Evolutionary conservation across 1,284 basidiomycete species (phyloP).

Genomic region (Malassezia vespertilionis): DNA sequence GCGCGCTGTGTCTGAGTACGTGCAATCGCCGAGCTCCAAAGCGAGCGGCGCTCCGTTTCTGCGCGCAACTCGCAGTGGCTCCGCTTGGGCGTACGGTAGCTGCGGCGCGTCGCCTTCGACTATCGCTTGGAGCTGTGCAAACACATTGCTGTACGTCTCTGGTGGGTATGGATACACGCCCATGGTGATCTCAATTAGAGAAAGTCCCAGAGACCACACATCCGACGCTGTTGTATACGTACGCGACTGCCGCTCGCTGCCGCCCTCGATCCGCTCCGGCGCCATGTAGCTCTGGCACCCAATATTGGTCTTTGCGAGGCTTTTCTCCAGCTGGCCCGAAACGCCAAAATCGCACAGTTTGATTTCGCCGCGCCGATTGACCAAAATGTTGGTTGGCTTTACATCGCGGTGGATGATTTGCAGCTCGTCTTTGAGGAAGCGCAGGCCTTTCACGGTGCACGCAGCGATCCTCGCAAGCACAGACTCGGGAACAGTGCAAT

Average conservation of each 20-base stretch:
- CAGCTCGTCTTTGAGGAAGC: slow-evolving; percentile 88
- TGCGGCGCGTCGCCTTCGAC: slow-evolving; percentile 85
- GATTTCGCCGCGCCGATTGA: slow-evolving; percentile 76
- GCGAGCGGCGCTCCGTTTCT: slow-evolving; percentile 4
- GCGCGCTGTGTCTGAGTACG: slow-evolving; percentile 44
- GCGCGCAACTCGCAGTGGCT: slow-evolving; percentile 6
- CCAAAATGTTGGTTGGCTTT: slow-evolving; percentile 91
- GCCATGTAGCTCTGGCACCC: slow-evolving; percentile 99
- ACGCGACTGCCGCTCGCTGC: slow-evolving; percentile 70
- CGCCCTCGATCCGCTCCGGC: slow-evolving; percentile 89
- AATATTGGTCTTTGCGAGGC: slow-evolving; percentile 92
- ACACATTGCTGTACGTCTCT: slow-evolving; percentile 94
- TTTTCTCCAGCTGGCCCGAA: slow-evolving; percentile 90
- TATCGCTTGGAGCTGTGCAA: slow-evolving; percentile 88
- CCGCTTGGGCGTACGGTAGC: slow-evolving; percentile 53
- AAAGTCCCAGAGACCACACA: slow-evolving; percentile 94
- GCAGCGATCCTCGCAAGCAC: slow-evolving; percentile 74
- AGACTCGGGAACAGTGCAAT: slow-evolving; percentile 60
- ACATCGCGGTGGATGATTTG: slow-evolving; percentile 97
- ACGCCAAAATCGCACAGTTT: slow-evolving; percentile 98
- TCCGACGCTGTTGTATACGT: slow-evolving; percentile 95
- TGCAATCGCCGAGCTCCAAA: slow-evolving; percentile 9
- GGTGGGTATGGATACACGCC: slow-evolving; percentile 94
- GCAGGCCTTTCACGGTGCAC: slow-evolving; percentile 76
- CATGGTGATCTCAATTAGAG: slow-evolving; percentile 82